These are phyloP conservation scores for Penicillium desertorum DNA, from an alignment of 495 filamentous ascomycete species.

Conservation along the genomic window DNA sequence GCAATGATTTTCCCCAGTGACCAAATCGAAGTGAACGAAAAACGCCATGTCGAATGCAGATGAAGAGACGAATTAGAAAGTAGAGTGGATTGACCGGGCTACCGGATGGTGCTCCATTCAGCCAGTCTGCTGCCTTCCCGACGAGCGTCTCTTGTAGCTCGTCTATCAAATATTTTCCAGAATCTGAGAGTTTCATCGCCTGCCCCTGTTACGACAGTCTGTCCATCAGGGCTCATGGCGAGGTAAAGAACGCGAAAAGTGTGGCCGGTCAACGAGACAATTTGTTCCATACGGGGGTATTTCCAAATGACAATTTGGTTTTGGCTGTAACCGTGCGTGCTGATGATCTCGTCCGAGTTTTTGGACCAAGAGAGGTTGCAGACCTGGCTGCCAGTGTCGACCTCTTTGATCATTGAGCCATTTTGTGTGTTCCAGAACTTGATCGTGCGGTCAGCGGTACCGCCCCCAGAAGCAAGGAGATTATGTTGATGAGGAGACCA, in stretches of 20 bases:
- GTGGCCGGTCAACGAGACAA: constrained; percentile 90
- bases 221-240: constrained; percentile 94
- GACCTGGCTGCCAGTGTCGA: constrained; percentile 95
- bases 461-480: constrained; percentile 91
- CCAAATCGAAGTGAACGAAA: constrained; percentile 28
- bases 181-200: constrained; percentile 95
- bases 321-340: constrained; percentile 95
- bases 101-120: constrained; percentile 73
- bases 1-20: constrained; percentile 24
- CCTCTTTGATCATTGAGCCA: constrained; percentile 72
- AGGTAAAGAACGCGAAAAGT: constrained; percentile 95
- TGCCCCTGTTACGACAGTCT: constrained; percentile 90
- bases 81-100: constrained; percentile 16
- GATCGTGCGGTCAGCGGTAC: constrained; percentile 91
- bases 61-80: constrained; percentile 23
- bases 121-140: constrained; percentile 57
- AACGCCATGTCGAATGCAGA: constrained; percentile 46
- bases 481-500: constrained; percentile 97
- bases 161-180: constrained; percentile 89
- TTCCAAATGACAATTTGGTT: constrained; percentile 99
- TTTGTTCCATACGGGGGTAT: constrained; percentile 95
- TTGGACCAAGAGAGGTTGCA: constrained; percentile 96
- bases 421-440: constrained; percentile 96
- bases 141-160: constrained; percentile 53
- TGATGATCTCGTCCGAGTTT: constrained; percentile 95